Evolutionary conservation across 805 yeast species (phyloP).

Genomic region (Starmerella sirachaensis): DNA sequence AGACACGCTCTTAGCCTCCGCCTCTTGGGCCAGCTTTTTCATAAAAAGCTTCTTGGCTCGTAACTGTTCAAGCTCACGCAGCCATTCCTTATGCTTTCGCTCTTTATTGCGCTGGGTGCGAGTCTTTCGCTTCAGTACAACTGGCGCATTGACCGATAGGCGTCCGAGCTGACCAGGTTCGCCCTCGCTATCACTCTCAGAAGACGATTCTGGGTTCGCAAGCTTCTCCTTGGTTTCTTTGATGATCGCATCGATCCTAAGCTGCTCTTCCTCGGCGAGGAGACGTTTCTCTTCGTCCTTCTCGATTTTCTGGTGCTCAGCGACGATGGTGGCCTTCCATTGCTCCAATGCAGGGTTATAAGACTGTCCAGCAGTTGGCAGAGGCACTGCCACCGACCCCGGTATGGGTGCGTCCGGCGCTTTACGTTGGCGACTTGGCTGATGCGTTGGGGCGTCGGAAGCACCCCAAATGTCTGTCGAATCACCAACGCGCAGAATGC

Average conservation of each 20-base stretch:
- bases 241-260: slow-evolving; percentile 45
- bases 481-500: slow-evolving; percentile 39
- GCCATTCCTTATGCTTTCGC: slow-evolving; percentile 49
- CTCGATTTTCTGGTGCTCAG: slow-evolving; percentile 56
- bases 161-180: slow-evolving; percentile 24
- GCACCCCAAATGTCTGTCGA: slow-evolving; percentile 63
- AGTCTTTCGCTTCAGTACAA: slow-evolving; percentile 59
- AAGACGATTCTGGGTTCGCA: slow-evolving; percentile 41
- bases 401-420: slow-evolving; percentile 22
- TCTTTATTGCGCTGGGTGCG: slow-evolving; percentile 61
- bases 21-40: slow-evolving; percentile 6
- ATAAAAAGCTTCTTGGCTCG: slow-evolving; percentile 16
- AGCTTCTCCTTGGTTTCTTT: slow-evolving; percentile 29
- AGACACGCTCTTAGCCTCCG: slow-evolving; percentile 6
- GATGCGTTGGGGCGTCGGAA: neutral
- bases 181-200: slow-evolving; percentile 25
- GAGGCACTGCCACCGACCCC: slow-evolving; percentile 25
- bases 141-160: slow-evolving; percentile 64
- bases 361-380: slow-evolving; percentile 81
- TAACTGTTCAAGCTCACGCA: slow-evolving; percentile 39
- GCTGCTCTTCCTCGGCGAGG: slow-evolving; percentile 49
- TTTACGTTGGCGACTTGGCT: slow-evolving; percentile 21
- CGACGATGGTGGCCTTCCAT: slow-evolving; percentile 62
- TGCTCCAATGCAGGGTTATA: slow-evolving; percentile 78
- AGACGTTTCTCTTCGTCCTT: slow-evolving; percentile 53